phyloP scores from a whole-genome alignment of 2,329 filamentous ascomycete species.

The Fusarium pseudocircinatum region DNA sequence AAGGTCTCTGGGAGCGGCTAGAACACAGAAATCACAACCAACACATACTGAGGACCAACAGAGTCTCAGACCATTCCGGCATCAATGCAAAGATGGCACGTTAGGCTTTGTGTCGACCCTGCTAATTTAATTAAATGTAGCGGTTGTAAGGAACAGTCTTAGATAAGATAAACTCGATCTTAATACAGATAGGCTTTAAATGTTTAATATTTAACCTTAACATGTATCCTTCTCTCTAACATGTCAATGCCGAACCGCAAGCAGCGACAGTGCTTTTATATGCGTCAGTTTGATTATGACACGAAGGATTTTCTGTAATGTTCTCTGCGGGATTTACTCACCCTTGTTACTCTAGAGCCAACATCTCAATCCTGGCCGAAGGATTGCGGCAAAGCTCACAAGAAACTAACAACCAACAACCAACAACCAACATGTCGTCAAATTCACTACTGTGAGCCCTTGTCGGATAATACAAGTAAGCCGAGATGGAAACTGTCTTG shows the following conservation, averaged over 20 bases:
- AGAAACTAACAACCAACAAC: neutral
- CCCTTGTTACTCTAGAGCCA: neutral
- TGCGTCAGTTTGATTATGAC: accelerated
- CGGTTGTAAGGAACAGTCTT: no score
- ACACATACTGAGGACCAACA: neutral
- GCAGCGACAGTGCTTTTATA: no score
- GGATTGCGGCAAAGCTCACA: neutral
- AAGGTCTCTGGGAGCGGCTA: neutral
- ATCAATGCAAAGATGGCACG: neutral
- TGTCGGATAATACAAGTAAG: neutral
- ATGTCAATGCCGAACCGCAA: neutral
- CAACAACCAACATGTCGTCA: neutral
- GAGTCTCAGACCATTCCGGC: neutral
- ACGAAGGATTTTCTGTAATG: accelerated
- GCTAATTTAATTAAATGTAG: accelerated
- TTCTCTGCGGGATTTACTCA: neutral
- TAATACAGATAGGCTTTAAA: neutral
- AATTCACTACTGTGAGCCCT: neutral
- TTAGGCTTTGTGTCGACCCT: no score
- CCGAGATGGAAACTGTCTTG: neutral
- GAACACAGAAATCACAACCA: neutral
- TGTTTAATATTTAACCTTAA: neutral
- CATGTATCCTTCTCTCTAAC: neutral
- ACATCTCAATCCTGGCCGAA: neutral
- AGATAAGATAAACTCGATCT: neutral